Percentiles rank a stretch among this genome's conserved stretches.
Conservation (phyloP, 345 rosid genomes). For the Raphanus sativus region DNA sequence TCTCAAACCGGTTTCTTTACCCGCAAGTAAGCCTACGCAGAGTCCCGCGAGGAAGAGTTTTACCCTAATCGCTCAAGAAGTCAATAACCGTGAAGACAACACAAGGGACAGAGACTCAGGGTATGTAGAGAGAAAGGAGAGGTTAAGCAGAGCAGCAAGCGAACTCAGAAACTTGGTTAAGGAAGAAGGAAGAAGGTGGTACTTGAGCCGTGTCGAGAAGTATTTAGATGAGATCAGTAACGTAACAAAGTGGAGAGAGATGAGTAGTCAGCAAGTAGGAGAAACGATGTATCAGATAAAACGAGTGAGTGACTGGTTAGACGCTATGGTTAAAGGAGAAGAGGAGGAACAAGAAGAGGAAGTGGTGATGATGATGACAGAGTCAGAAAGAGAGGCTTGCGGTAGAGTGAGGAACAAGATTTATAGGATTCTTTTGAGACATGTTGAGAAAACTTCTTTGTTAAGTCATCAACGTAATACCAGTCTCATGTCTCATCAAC, state of each 20-base stretch:
- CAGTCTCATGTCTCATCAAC: neutral
- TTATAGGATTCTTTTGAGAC: neutral
- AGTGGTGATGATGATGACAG: neutral
- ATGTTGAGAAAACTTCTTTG: neutral
- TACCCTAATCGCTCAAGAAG: neutral
- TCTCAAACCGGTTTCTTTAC: neutral
- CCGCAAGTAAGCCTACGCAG: neutral
- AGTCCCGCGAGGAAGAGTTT: neutral
- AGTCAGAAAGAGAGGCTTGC: neutral
- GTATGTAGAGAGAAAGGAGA: neutral
- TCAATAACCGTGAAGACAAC: neutral
- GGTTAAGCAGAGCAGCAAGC: neutral
- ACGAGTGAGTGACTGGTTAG: neutral
- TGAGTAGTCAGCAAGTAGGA: neutral
- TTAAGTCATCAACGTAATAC: neutral
- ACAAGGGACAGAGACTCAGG: neutral
- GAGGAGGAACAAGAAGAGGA: neutral
- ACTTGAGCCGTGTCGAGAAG: neutral
- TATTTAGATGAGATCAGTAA: neutral
- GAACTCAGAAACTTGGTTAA: neutral
- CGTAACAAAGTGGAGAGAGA: neutral
- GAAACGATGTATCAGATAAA: neutral
- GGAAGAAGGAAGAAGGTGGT: neutral
- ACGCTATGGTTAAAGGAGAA: neutral
- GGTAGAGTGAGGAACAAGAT: neutral